Base-by-base conservation (phyloP, 345 rosid genomes). In the Isatis tinctoria region DNA sequence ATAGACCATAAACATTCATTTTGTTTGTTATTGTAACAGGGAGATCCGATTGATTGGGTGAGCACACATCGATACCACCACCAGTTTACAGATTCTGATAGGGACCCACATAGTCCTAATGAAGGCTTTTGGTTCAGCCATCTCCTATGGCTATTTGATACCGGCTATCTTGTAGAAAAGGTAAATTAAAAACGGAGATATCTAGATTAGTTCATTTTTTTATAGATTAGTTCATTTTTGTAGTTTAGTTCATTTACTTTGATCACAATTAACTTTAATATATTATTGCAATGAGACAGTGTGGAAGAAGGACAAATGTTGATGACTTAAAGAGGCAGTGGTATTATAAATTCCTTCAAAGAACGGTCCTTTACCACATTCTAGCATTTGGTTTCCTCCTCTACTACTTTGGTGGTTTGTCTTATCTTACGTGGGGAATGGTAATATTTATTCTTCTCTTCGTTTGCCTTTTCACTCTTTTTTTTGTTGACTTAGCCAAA, bases 91-190 rank as follows among this genome's bases (percentile, higher is more conserved):
- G 97, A 91, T 84, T 86, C 97, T 1, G 90, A 85, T n/a, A 83
- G 86, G 63, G 98, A 93, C 70, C 97, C 96, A n/a, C 98, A 90
- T 72, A 90, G 97, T 74, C 98, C 98, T 45, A 74, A 68, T 58
- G 91, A 87, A 85, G 98, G 98, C 12, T 93, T 93, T 73, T 89
- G 94, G 97, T 88, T 87, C 57, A 89, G 97, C 68, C 98, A 93
- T 67, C 82, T 89, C 73, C 79, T 69, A 58, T 91, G 98, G 97
- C 78, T 93, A 33, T 89, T 93, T 72, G 97, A 93, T 67, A 72
- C 81, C 44, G 74, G 82, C 66, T 74, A 80, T 67, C n/a, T 87
- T 10, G 8, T 30, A 57, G 80, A 85, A 80, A 93, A 81, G 89
- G 94, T 90, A 79, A 24, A 36, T 45, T 17, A 14, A 43, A 40